Base-by-base conservation (phyloP, 228 moss, liverwort and hornwort species). In the Sphagnum magellanicum region DNA sequence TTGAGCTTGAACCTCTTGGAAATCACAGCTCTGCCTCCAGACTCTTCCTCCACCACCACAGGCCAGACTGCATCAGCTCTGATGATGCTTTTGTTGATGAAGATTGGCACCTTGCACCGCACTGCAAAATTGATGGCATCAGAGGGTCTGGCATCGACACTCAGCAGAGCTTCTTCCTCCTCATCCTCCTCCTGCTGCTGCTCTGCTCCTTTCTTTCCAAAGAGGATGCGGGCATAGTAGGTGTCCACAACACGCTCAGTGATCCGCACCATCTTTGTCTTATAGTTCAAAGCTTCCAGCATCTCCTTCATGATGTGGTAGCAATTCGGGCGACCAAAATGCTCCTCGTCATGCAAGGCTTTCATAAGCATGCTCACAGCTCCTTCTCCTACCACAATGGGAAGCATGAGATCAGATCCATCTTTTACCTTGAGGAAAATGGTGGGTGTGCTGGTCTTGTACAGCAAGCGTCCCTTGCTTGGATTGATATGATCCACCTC, bases 31-130 rank as follows among this genome's bases (percentile, higher is more conserved):
- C 32, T 6, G 79, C 80, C 65, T 81, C 84, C 65, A 84, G 71
- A 51, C 82, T 68, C 50, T 81, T 69, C 8, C 81, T 70, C 5
- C 5, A 49, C 77, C 14, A 68, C 70, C 7, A 88, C 88, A 11
- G 81, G 88, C 5, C 84, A 79, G 48, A 88, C 88, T 6, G 88
- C 88, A 48, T 88, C 88, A 10, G 82, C 81, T 68, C 75, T 79
- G 59, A 88, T 77, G 69, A 88, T 88, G 48, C 61, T 81, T 50
- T 81, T 88, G 68, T 82, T 88, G 10, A 88, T 82, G 52, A 68
- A 84, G 17, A 88, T 88, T 8, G 88, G 88, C 68, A 85, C 79
- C 78, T 88, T 88, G 82, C 88, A 88, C n/a, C 88, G 73, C 53
- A 88, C 79, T 10, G 88, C 88, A 6, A 82, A 71, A 63, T 88